Conservation (phyloP, 345 rosid genomes). For the Erucastrum elatum region DNA sequence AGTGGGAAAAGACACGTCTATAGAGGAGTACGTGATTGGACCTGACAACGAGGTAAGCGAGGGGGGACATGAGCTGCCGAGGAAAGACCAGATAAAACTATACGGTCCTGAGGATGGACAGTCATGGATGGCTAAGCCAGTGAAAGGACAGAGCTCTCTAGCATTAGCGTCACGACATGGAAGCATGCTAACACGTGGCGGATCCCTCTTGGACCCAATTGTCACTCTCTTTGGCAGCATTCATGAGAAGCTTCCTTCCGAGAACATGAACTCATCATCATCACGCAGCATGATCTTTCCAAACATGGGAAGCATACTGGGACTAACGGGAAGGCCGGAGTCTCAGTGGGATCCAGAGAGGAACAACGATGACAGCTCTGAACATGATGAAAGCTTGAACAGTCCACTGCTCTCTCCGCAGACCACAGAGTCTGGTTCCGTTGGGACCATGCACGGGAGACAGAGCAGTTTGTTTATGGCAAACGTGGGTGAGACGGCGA, state of each 20-base stretch:
- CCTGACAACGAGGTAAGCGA: slow-evolving; percentile 55
- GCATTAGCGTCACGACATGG: slow-evolving; percentile 71
- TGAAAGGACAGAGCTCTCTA: slow-evolving; percentile 66
- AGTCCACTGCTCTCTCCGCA: slow-evolving; percentile 80
- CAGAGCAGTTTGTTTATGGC: slow-evolving; percentile 59
- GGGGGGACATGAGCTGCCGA: slow-evolving; percentile 39
- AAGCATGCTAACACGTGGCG: slow-evolving; percentile 53
- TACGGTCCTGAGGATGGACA: slow-evolving; percentile 76
- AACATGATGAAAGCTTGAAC: slow-evolving; percentile 60
- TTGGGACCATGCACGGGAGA: slow-evolving; percentile 52
- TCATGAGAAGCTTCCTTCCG: slow-evolving; percentile 68
- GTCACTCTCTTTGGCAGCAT: slow-evolving; percentile 86
- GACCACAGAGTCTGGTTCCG: slow-evolving; percentile 54
- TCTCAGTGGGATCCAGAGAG: slow-evolving; percentile 78
- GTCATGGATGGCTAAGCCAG: slow-evolving; percentile 86
- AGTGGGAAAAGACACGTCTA: slow-evolving; percentile 70
- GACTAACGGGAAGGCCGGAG: slow-evolving; percentile 50
- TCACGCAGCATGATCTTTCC: slow-evolving; percentile 66
- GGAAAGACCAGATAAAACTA: slow-evolving; percentile 44
- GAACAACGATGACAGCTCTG: slow-evolving; percentile 48
- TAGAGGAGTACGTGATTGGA: slow-evolving; percentile 82
- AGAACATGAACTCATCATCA: slow-evolving; percentile 41
- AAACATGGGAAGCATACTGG: slow-evolving; percentile 73
- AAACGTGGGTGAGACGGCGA: slow-evolving; percentile 57
- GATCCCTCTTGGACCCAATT: slow-evolving; percentile 69